Evolutionary conservation across 768 basidiomycete species (phyloP), one percentile per base, ranked within the genome.

Genomic region (Rhodocollybia butyracea): DNA sequence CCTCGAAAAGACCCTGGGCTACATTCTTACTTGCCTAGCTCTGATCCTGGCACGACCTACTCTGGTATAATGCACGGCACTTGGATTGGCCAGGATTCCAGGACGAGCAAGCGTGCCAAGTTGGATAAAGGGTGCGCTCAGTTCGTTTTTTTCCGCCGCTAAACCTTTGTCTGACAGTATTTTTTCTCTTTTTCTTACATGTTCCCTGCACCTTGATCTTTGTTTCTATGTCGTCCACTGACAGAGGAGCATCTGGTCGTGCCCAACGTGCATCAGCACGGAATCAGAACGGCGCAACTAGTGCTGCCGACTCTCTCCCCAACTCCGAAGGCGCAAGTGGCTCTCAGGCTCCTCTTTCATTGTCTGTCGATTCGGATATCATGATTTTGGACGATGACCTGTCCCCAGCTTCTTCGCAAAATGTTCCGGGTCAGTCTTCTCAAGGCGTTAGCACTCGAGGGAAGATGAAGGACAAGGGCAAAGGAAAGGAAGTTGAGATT

Each of bases 1-100:
- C 85, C 85, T 65, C 89, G 81, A 76, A 91, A 92, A 73, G 82
- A 86, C 50, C 70, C 79, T 60, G 74, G 79, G 60, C 72, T 79
- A 57, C 77, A 84, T 71, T 91, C 91, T 59, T 94, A 92, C 77
- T 78, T 94, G 67, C 90, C 91, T 45, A 73, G 83, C 59, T 83
- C 85, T 65, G 91, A 94, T 78, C 91, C 91, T 59, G 91, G 91
- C 66, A 87, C 91, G 63, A 94, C 91, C 24, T 94, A 91, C 76
- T 84, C 87, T 68, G 88, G 86, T 57, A 80, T 87, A 67, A 79
- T 84, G 75, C 79, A 84, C 60, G 81, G 82, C 58, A 80, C 86
- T 66, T 76, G 85, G 60, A 76, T 79, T 64, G 77, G 81, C 59
- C 83, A 84, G 63, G 85, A 85, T 64, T 70, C 80, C 38, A 51